Percentiles rank a stretch among this genome's conserved stretches.
Conservation (phyloP, 2,329 filamentous ascomycete species). For the Fusarium tricinctum region DNA sequence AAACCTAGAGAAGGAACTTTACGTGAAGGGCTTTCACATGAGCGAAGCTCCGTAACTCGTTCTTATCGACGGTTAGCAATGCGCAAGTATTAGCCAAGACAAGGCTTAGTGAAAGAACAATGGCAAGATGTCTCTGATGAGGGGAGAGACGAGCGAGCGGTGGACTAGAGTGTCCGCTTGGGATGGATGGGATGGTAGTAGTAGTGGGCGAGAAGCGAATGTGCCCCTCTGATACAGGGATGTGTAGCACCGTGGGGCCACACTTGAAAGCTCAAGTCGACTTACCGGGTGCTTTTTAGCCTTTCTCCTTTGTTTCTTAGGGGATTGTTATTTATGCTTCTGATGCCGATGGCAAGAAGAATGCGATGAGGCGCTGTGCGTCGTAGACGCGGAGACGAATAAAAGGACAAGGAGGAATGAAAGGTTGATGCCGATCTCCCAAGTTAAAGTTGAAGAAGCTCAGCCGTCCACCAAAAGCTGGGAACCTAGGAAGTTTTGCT, state of each 20-base stretch:
- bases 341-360: background rate
- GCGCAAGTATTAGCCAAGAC: conserved; percentile 35
- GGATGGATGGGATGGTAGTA: conserved; percentile 24
- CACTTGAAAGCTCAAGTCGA: conserved; percentile 40
- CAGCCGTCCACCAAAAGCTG: conserved; percentile 38
- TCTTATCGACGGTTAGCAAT: conserved; percentile 41
- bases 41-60: conserved; percentile 48
- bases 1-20: conserved; percentile 31
- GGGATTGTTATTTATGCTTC: background rate
- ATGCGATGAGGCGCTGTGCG: background rate
- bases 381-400: conserved; percentile 2
- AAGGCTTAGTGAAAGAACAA: conserved; percentile 26
- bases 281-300: conserved; percentile 25
- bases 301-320: conserved; percentile 10
- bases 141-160: conserved; percentile 43
- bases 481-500: conserved; percentile 35
- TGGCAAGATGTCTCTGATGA: conserved; percentile 25
- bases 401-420: background rate
- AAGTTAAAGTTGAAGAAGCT: conserved; percentile 40
- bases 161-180: conserved; percentile 38
- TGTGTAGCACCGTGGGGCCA: conserved; percentile 48
- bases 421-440: conserved; percentile 13
- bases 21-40: conserved; percentile 45
- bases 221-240: conserved; percentile 50
- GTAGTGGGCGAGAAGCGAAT: conserved; percentile 48